Percentiles rank a stretch among this genome's conserved stretches.
phyloP scores from a whole-genome alignment of 495 filamentous ascomycete genomes.

The Xylaria bambusicola region DNA sequence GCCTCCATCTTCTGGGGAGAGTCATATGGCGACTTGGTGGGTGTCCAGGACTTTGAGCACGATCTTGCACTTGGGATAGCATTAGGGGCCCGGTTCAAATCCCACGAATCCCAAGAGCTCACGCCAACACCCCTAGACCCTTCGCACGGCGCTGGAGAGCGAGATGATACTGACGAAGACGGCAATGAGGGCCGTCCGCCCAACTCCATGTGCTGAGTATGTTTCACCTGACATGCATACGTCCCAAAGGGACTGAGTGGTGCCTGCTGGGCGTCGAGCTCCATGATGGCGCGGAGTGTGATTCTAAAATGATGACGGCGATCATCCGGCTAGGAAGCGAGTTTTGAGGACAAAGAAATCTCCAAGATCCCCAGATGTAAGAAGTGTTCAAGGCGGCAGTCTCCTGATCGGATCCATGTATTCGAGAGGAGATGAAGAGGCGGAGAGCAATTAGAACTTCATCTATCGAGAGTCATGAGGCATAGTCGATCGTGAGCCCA shows the following conservation, averaged over 20 bases:
- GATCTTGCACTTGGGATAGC: background rate
- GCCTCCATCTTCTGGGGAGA: background rate
- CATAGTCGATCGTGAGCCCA: slow-evolving; percentile 5
- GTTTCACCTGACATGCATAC: background rate
- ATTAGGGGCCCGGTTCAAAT: background rate
- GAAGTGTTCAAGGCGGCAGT: slow-evolving; percentile 8
- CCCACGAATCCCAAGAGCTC: background rate
- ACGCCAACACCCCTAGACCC: background rate
- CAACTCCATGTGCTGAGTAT: background rate
- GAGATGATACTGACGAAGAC: too few relatives aligned
- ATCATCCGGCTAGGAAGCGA: background rate
- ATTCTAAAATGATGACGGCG: background rate
- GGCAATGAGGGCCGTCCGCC: too few relatives aligned
- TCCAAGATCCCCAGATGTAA: background rate
- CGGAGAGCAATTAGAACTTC: background rate
- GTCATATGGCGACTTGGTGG: too few relatives aligned
- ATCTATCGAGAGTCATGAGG: background rate
- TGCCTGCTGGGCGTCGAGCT: slow-evolving; percentile 2
- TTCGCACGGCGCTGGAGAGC: background rate
- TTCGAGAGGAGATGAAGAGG: background rate
- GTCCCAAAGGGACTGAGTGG: slow-evolving; percentile 3
- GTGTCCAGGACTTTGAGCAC: too few relatives aligned
- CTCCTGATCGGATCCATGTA: slow-evolving; percentile 13
- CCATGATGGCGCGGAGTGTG: background rate
- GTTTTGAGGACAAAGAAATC: background rate